A percentile compares a stretch with the other conserved stretches of the same genome.
These are phyloP conservation scores for Acacia crassicarpa DNA, from an alignment of 306 rosid species.

Conservation along the genomic window DNA sequence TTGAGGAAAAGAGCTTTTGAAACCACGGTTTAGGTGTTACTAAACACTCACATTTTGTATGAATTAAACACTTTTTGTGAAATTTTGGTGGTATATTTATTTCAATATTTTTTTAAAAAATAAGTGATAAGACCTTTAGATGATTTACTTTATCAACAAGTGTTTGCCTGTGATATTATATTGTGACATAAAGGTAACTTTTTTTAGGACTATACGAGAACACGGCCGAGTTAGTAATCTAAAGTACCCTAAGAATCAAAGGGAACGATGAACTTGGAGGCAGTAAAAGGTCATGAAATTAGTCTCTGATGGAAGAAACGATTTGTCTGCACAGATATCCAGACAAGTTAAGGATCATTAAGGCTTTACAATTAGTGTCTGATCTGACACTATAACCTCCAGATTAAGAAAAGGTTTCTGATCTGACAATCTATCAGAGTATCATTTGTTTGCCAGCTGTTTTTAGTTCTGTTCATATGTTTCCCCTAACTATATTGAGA, in stretches of 20 bases:
- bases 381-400: constrained; percentile 9
- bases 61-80: no score
- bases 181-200: background rate
- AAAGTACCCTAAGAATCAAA: background rate
- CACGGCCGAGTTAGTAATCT: background rate
- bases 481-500: background rate
- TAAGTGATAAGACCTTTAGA: background rate
- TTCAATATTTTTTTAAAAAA: background rate
- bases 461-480: constrained; percentile 5
- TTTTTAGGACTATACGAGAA: background rate
- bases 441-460: constrained; percentile 37
- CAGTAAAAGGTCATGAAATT: background rate
- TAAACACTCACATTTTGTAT: no score
- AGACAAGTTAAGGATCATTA: constrained; percentile 42
- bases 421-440: constrained; percentile 23
- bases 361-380: constrained; percentile 6
- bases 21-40: no score
- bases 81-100: no score
- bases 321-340: background rate
- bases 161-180: background rate
- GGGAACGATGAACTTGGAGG: background rate
- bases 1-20: no score
- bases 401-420: constrained; percentile 42
- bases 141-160: background rate
- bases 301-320: background rate